A percentile compares a stretch with the other conserved stretches of the same genome.
phyloP scores from a whole-genome alignment of 1,284 basidiomycete genomes.

The Phylloboletellus chloephorus region DNA sequence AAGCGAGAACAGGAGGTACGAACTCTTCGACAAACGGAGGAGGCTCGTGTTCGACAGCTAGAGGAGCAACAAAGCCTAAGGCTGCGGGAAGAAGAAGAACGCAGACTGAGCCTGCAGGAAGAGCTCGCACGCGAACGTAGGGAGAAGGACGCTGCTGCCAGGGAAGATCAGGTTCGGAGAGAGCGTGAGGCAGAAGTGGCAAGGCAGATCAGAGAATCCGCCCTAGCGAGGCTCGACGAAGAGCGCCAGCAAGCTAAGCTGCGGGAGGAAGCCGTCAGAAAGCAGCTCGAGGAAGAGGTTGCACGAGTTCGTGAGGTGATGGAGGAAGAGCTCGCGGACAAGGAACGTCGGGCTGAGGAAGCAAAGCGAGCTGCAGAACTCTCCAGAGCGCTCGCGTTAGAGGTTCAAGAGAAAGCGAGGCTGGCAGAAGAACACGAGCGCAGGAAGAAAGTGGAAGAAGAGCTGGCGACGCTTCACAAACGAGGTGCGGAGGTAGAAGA shows the following conservation, averaged over 20 bases:
- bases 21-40: constrained; percentile 20
- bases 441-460: constrained; percentile 27
- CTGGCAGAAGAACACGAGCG: constrained; percentile 30
- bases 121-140: constrained; percentile 25
- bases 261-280: constrained; percentile 22
- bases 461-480: constrained; percentile 25
- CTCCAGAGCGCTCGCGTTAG: constrained; percentile 22
- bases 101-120: constrained; percentile 23
- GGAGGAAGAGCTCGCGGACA: constrained; percentile 21
- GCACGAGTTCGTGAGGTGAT: constrained; percentile 21
- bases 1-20: constrained; percentile 24
- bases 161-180: constrained; percentile 17
- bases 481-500: constrained; percentile 29
- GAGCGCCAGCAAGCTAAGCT: constrained; percentile 26
- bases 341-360: constrained; percentile 21
- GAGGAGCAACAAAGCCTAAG: constrained; percentile 28
- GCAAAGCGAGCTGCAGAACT: constrained; percentile 28
- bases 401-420: constrained; percentile 31
- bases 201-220: constrained; percentile 18
- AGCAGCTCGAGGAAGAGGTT: constrained; percentile 28
- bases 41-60: constrained; percentile 24
- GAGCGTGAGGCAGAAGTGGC: constrained; percentile 21
- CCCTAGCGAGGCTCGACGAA: constrained; percentile 23
- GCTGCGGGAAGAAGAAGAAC: constrained; percentile 29
- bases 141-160: constrained; percentile 13